Conservation (phyloP, 306 rosid species). For the Cicer judaicum region DNA sequence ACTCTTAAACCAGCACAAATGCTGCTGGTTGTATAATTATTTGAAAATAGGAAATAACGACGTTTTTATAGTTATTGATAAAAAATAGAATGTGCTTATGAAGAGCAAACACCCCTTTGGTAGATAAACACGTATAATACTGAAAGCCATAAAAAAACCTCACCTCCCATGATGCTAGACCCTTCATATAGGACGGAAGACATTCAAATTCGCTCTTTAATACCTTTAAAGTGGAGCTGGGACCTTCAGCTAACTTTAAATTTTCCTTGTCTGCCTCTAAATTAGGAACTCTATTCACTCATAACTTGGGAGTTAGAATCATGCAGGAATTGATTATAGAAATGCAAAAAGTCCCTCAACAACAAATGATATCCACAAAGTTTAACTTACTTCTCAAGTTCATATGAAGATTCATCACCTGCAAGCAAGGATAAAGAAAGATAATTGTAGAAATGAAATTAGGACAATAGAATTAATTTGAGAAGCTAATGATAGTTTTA, state of each 20-base stretch:
- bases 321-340: conserved; percentile 29
- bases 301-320: conserved; percentile 42
- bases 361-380: conserved; percentile 34
- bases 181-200: conserved; percentile 82
- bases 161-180: conserved; percentile 93
- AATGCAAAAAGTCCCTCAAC: conserved; percentile 25
- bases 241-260: conserved; percentile 46
- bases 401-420: conserved; percentile 48
- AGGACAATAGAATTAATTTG: conserved; percentile 26
- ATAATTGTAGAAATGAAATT: conserved; percentile 28
- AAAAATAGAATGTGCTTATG: neutral
- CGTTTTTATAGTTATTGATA: neutral
- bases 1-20: neutral
- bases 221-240: conserved; percentile 52
- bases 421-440: conserved; percentile 37
- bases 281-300: conserved; percentile 44
- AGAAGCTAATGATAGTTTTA: conserved; percentile 32
- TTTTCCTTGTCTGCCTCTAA: conserved; percentile 52
- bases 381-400: conserved; percentile 57
- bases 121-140: conserved; percentile 7
- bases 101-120: neutral
- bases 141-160: conserved; percentile 37
- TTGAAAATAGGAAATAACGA: neutral
- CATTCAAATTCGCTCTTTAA: conserved; percentile 68
- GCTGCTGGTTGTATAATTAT: neutral